These are phyloP conservation scores for Trichoderma erinaceum DNA, from an alignment of 495 filamentous ascomycete species.

Conservation along the genomic window DNA sequence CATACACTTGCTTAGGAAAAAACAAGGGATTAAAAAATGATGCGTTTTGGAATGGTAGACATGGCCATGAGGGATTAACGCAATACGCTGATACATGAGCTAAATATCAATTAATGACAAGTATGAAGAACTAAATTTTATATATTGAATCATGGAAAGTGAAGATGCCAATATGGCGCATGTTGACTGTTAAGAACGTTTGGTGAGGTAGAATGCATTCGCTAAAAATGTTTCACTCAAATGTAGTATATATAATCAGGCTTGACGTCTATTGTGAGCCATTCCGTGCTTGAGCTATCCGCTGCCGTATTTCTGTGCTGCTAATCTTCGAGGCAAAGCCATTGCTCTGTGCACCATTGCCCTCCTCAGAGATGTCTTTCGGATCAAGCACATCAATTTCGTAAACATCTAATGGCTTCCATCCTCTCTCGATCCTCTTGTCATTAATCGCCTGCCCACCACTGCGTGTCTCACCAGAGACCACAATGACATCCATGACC, in stretches of 20 bases:
- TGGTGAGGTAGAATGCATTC: no score
- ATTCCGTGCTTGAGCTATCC: constrained; percentile 32
- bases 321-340: constrained; percentile 81
- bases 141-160: no score
- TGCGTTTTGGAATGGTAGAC: constrained; percentile 1
- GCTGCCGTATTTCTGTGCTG: constrained; percentile 61
- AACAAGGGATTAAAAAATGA: background rate
- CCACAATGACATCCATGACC: constrained; percentile 69
- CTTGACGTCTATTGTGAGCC: background rate
- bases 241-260: no score
- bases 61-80: background rate
- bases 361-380: constrained; percentile 48
- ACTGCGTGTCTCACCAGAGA: constrained; percentile 81
- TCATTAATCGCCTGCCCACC: constrained; percentile 82
- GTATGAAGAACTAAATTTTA: no score
- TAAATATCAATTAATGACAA: no score
- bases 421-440: constrained; percentile 70
- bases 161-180: no score
- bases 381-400: constrained; percentile 88
- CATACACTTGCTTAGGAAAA: background rate
- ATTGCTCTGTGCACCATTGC: constrained; percentile 32
- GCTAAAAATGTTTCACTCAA: no score
- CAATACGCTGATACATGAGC: no score
- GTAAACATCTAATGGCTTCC: constrained; percentile 69
- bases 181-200: no score